Evolutionary conservation across 2,329 filamentous ascomycete species (phyloP).

Genomic region (Ascochyta fabae): DNA sequence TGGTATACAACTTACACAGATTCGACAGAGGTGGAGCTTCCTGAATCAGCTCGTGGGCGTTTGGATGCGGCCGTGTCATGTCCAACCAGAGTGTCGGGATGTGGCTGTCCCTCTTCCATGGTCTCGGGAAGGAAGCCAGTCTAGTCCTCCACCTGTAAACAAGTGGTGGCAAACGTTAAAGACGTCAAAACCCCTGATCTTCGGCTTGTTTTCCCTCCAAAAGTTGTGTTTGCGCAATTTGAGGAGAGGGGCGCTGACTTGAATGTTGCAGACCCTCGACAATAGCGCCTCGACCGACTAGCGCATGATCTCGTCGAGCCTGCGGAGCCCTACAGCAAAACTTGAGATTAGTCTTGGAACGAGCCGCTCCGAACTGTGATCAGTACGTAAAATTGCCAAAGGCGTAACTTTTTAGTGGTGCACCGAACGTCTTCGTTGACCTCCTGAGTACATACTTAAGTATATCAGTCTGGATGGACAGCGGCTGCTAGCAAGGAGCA

Average conservation of each 20-base stretch:
- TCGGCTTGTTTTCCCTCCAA: neutral
- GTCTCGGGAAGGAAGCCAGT: constrained; percentile 38
- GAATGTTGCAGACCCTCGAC: constrained; percentile 13
- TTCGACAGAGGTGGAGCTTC: constrained; percentile 40
- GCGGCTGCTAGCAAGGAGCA: neutral
- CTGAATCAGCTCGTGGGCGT: constrained; percentile 42
- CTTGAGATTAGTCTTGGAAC: constrained; percentile 8
- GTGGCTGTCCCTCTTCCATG: constrained; percentile 48
- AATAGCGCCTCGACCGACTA: constrained; percentile 19
- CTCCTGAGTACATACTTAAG: constrained; percentile 8
- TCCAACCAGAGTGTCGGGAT: constrained; percentile 44
- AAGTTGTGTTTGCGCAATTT: constrained; percentile 6
- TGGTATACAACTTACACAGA: constrained; percentile 40
- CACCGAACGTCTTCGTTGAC: neutral
- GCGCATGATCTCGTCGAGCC: constrained; percentile 12
- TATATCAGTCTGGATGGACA: neutral
- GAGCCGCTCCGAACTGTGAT: constrained; percentile 13
- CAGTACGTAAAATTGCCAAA: constrained; percentile 10
- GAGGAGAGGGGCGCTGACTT: constrained; percentile 12
- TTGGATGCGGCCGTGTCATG: constrained; percentile 45
- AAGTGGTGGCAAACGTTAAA: constrained; percentile 24
- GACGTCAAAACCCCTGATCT: neutral
- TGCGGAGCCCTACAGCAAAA: constrained; percentile 15
- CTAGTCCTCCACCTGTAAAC: constrained; percentile 23
- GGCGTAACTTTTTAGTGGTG: neutral